Conservation (phyloP, 2,329 filamentous ascomycete species). For the Diaporthe humulicola region DNA sequence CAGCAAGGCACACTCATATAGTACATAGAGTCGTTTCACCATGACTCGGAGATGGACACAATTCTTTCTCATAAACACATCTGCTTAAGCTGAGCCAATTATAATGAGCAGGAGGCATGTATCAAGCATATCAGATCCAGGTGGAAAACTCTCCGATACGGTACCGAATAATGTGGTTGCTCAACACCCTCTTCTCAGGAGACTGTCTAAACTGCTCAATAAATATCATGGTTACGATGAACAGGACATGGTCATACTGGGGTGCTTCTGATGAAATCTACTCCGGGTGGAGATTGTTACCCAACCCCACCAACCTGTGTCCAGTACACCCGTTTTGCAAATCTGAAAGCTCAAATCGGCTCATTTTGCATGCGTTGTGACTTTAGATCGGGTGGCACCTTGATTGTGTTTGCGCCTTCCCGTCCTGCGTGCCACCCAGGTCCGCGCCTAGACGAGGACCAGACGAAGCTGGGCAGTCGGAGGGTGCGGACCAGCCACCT, state of each 20-base stretch:
- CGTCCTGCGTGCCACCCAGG: not conserved
- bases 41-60: not conserved
- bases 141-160: not conserved
- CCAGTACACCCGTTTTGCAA: not conserved
- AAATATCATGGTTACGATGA: fast-evolving
- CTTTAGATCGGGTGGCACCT: not conserved
- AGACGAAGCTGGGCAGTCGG: not conserved
- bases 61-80: not conserved
- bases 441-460: not conserved
- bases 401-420: not conserved
- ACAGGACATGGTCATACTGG: no score
- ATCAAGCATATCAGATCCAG: not conserved
- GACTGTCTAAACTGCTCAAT: no score
- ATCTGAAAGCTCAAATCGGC: not conserved
- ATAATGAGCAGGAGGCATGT: not conserved
- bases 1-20: not conserved
- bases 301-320: not conserved
- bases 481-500: not conserved
- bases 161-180: not conserved
- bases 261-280: not conserved
- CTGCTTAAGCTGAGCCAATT: not conserved
- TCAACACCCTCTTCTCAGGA: no score
- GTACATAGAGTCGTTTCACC: no score
- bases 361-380: not conserved
- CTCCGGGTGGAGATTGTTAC: not conserved